Evolutionary conservation across 1,139 yeast genomes (phyloP).

Genomic region (Suhomyces wounanorum): DNA sequence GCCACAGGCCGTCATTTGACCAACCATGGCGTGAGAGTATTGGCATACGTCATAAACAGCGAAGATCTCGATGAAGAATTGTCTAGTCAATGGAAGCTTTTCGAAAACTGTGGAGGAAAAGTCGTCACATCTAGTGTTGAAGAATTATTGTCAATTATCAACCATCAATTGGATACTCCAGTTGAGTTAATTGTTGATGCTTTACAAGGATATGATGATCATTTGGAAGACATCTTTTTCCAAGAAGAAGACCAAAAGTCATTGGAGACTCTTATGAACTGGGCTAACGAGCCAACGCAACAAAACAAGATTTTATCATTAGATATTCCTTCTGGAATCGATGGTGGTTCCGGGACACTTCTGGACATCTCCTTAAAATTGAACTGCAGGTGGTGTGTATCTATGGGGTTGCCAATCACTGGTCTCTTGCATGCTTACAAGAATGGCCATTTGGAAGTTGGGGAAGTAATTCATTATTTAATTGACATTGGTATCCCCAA

Average conservation of each 20-base stretch:
- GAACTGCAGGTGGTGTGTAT: conserved; percentile 56
- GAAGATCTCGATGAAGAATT: conserved; percentile 35
- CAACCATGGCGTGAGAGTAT: conserved; percentile 71
- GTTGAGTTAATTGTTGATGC: conserved; percentile 80
- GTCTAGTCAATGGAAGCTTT: conserved; percentile 51
- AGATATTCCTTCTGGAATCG: conserved; percentile 84
- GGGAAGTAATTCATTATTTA: conserved; percentile 55
- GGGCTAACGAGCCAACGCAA: conserved; percentile 65
- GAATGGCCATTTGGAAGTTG: conserved; percentile 36
- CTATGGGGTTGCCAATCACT: conserved; percentile 73
- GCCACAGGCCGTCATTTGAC: conserved; percentile 80
- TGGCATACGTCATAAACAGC: conserved; percentile 52
- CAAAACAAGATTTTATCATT: conserved; percentile 61
- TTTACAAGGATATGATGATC: conserved; percentile 78
- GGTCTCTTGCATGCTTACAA: conserved; percentile 66
- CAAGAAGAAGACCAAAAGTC: conserved; percentile 40
- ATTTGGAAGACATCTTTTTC: conserved; percentile 52
- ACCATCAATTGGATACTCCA: conserved; percentile 63
- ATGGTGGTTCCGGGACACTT: conserved; percentile 76
- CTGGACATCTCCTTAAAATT: conserved; percentile 31
- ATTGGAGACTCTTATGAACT: conserved; percentile 53
- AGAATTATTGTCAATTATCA: conserved; percentile 33
- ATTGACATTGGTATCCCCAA: conserved; percentile 78
- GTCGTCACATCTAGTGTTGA: conserved; percentile 37
- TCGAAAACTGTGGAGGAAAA: conserved; percentile 51